Percentiles rank a stretch among this genome's conserved stretches.
phyloP scores from a whole-genome alignment of 2,329 filamentous ascomycete genomes.

The Davidsoniella australis region DNA sequence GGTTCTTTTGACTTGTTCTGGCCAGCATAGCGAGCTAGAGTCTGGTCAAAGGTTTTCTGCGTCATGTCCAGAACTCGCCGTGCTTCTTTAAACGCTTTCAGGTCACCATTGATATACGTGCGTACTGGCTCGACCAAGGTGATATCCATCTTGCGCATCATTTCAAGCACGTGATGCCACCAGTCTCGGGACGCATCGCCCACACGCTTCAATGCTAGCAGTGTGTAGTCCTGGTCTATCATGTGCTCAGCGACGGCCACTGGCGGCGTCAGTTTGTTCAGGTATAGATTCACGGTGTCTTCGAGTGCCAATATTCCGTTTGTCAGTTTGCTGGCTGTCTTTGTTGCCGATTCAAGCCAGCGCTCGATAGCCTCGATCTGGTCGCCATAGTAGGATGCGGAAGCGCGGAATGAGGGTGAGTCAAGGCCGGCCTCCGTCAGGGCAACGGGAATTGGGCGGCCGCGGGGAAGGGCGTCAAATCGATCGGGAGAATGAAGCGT shows the following conservation, averaged over 20 bases:
- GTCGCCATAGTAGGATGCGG: conserved; percentile 70
- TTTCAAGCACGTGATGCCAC: conserved; percentile 60
- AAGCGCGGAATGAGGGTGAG: conserved; percentile 85
- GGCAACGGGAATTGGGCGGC: conserved; percentile 50
- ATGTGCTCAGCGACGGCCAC: conserved; percentile 61
- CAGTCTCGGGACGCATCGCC: conserved; percentile 76
- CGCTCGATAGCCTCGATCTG: conserved; percentile 81
- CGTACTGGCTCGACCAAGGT: conserved; percentile 69
- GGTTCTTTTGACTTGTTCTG: conserved; percentile 91
- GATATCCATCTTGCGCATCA: conserved; percentile 61
- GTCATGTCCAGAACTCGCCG: conserved; percentile 58
- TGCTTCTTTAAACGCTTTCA: conserved; percentile 74
- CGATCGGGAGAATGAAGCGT: neutral
- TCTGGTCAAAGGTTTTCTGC: conserved; percentile 71
- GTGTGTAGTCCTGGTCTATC: conserved; percentile 87
- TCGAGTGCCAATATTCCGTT: conserved; percentile 59
- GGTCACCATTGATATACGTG: conserved; percentile 58
- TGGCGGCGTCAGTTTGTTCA: conserved; percentile 60
- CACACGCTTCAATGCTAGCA: conserved; percentile 69
- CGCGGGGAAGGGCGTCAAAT: conserved; percentile 14
- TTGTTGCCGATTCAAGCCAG: conserved; percentile 59
- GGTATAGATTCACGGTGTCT: conserved; percentile 57
- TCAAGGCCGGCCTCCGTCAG: conserved; percentile 93
- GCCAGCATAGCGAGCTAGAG: conserved; percentile 62
- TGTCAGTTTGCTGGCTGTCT: conserved; percentile 35